These are phyloP conservation scores for Annulohypoxylon maeteangense DNA, from an alignment of 495 filamentous ascomycete genomes.

Conservation along the genomic window DNA sequence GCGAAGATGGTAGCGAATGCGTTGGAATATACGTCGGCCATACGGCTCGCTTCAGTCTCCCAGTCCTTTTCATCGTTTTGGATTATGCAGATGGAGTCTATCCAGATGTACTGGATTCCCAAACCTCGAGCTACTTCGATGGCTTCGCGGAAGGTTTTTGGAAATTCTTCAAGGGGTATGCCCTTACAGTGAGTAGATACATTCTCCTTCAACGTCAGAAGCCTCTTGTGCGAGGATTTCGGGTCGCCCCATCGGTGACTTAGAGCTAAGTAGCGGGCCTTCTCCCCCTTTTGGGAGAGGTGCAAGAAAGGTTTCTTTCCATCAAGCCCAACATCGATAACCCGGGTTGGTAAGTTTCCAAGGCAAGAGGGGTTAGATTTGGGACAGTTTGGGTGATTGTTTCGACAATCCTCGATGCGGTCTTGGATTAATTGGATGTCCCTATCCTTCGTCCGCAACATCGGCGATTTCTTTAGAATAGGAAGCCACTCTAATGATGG, in stretches of 20 bases:
- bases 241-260: conserved; percentile 21
- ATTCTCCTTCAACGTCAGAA: background rate
- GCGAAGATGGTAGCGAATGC: conserved; percentile 37
- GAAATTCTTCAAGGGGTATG: background rate
- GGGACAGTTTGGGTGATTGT: background rate
- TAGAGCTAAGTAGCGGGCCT: conserved; percentile 8
- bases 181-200: background rate
- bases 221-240: conserved; percentile 7
- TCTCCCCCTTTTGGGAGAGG: background rate
- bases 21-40: conserved; percentile 34
- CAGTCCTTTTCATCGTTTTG: conserved; percentile 23
- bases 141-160: conserved; percentile 14
- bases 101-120: conserved; percentile 11
- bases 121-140: background rate
- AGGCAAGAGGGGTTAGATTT: background rate
- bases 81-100: conserved; percentile 22
- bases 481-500: conserved; percentile 9
- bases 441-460: background rate
- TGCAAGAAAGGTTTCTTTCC: conserved; percentile 11
- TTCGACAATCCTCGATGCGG: conserved; percentile 4
- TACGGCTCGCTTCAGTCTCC: conserved; percentile 34
- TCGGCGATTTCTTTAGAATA: background rate
- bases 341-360: conserved; percentile 4
- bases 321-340: conserved; percentile 13
- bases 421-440: conserved; percentile 9